phyloP scores from a whole-genome alignment of 306 rosid species.

The Dalbergia cultrata region DNA sequence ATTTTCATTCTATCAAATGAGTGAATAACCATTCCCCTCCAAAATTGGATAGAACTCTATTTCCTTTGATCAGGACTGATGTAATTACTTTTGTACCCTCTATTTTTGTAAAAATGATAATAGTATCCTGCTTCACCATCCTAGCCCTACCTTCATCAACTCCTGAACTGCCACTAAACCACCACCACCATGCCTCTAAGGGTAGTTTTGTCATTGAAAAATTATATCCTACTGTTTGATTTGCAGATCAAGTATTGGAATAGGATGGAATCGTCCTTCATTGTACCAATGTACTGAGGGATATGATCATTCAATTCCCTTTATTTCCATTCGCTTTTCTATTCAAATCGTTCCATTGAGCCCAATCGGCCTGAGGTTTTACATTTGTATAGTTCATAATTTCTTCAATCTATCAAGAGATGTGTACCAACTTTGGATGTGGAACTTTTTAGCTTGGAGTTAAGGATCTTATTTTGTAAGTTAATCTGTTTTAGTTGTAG shows the following conservation, averaged over 20 bases:
- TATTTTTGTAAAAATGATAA: conserved; percentile 22
- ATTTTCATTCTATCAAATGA: background rate
- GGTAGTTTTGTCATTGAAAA: conserved; percentile 14
- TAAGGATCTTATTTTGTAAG: conserved; percentile 21
- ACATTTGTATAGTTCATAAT: conserved; percentile 5
- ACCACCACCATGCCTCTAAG: conserved; percentile 8
- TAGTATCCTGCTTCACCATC: conserved; percentile 11
- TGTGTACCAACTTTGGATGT: conserved; percentile 17
- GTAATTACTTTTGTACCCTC: conserved; percentile 19
- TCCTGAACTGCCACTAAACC: conserved; percentile 17
- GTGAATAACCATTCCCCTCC: conserved; percentile 33
- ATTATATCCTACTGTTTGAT: background rate
- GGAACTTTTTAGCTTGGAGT: conserved; percentile 24
- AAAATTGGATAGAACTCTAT: conserved; percentile 29
- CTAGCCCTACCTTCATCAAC: conserved; percentile 34
- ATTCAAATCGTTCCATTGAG: conserved; percentile 11
- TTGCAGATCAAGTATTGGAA: conserved; percentile 30
- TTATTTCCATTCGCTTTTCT: background rate
- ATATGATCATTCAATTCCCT: conserved; percentile 34
- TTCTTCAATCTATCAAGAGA: conserved; percentile 26
- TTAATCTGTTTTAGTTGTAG: conserved; percentile 20
- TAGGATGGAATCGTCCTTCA: conserved; percentile 24
- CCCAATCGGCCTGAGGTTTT: conserved; percentile 23
- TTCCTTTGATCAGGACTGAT: conserved; percentile 3
- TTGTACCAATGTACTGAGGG: conserved; percentile 21